Percentiles rank a stretch among this genome's conserved stretches.
Evolutionary conservation across 176 grass and related monocot genomes (phyloP).

Genomic region (Phoenix roebelenii): DNA sequence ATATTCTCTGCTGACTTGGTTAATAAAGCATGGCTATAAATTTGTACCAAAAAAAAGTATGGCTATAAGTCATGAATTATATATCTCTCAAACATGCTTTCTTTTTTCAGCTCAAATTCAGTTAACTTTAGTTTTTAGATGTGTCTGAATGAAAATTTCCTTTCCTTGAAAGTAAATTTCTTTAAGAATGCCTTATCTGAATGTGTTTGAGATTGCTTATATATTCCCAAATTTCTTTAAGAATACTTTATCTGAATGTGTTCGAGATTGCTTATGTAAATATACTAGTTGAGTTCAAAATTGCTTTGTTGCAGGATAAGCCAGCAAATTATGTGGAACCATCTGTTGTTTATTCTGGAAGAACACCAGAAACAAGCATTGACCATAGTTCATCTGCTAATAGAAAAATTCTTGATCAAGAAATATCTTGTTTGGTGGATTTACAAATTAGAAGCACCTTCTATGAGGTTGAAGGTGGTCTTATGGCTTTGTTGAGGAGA

Average conservation of each 20-base stretch:
- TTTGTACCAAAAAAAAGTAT: too few relatives aligned
- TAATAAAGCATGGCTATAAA: too few relatives aligned
- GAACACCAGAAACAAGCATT: slow-evolving; percentile 29
- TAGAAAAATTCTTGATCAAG: slow-evolving; percentile 19
- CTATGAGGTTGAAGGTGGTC: slow-evolving; percentile 48
- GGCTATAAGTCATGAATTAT: too few relatives aligned
- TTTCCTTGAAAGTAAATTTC: too few relatives aligned
- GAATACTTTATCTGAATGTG: not conserved
- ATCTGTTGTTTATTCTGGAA: slow-evolving; percentile 9
- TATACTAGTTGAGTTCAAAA: not conserved
- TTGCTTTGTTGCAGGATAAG: slow-evolving; percentile 35
- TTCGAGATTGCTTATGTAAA: slow-evolving; percentile 2
- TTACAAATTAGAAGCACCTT: slow-evolving; percentile 39
- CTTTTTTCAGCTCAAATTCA: too few relatives aligned
- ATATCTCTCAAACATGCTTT: too few relatives aligned
- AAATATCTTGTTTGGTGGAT: slow-evolving; percentile 34
- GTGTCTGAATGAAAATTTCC: too few relatives aligned
- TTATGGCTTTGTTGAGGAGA: slow-evolving; percentile 47
- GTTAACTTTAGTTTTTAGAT: too few relatives aligned
- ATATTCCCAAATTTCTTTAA: too few relatives aligned
- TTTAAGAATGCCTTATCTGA: not conserved
- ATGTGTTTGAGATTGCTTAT: not conserved
- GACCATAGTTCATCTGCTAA: not conserved
- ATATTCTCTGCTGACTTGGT: too few relatives aligned
- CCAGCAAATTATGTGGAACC: slow-evolving; percentile 3